Evolutionary conservation across 495 filamentous ascomycete genomes (phyloP).

Genomic region (Apodospora peruviana): DNA sequence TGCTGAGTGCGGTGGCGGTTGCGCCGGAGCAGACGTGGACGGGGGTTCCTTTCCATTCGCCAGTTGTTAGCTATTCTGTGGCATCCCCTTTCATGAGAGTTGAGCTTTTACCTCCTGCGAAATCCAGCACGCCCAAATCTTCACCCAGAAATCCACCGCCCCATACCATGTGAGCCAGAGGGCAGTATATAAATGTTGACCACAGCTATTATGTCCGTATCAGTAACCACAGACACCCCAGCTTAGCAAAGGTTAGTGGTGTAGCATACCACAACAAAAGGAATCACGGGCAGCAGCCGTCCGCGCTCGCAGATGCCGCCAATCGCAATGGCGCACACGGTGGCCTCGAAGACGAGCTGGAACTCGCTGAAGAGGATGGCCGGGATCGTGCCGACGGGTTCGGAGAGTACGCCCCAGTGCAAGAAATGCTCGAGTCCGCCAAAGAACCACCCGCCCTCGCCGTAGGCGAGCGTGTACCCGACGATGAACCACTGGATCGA

Average conservation of each 20-base stretch:
- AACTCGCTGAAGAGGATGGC: constrained; percentile 25
- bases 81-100: too few species aligned
- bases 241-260: background rate
- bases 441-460: constrained; percentile 22
- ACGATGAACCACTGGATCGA: constrained; percentile 25
- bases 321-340: constrained; percentile 23
- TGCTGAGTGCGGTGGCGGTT: constrained; percentile 69
- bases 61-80: too few species aligned
- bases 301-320: constrained; percentile 26
- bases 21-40: constrained; percentile 82
- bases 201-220: constrained; percentile 12
- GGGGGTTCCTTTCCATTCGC: constrained; percentile 53
- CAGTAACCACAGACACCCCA: background rate
- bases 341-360: constrained; percentile 23
- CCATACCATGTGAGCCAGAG: constrained; percentile 24
- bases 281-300: constrained; percentile 12
- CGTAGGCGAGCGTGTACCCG: constrained; percentile 23
- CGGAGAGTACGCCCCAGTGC: constrained; percentile 16
- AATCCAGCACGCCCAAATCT: constrained; percentile 20
- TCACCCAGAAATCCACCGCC: constrained; percentile 21
- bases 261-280: constrained; percentile 16
- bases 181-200: constrained; percentile 23
- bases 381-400: constrained; percentile 22
- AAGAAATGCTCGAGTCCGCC: constrained; percentile 17
- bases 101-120: constrained; percentile 17